Conservation (phyloP, 768 basidiomycete species). For the Coprinopsis cinerea region DNA sequence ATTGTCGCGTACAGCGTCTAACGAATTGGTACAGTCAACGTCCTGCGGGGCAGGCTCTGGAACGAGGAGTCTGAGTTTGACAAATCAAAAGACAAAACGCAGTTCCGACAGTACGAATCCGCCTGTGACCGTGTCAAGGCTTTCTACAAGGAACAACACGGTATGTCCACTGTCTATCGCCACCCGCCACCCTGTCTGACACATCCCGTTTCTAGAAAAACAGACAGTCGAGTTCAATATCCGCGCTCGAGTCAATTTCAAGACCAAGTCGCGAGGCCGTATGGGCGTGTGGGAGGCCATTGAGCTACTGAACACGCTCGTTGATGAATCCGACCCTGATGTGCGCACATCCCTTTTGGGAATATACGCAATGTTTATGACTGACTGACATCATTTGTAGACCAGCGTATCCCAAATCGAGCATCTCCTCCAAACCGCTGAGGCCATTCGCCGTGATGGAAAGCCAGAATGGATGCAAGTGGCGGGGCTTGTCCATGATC, state of each 20-base stretch:
- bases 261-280: slow-evolving; percentile 56
- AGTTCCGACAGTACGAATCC: slow-evolving; percentile 67
- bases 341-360: slow-evolving; percentile 29
- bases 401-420: slow-evolving; percentile 81
- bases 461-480: slow-evolving; percentile 94
- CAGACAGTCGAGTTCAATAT: slow-evolving; percentile 87
- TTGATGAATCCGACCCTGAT: slow-evolving; percentile 91
- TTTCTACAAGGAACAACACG: slow-evolving; percentile 77
- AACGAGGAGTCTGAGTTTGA: slow-evolving; percentile 54
- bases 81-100: slow-evolving; percentile 55
- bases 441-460: slow-evolving; percentile 79
- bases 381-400: slow-evolving; percentile 33
- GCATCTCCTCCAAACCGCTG: slow-evolving; percentile 88
- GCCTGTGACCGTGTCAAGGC: slow-evolving; percentile 75
- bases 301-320: slow-evolving; percentile 78
- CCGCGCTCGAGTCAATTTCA: slow-evolving; percentile 68
- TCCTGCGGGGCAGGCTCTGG: slow-evolving; percentile 58
- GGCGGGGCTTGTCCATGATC: slow-evolving; percentile 81
- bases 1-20: not conserved
- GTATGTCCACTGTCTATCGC: slow-evolving; percentile 27
- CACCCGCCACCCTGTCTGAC: not conserved
- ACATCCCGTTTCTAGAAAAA: slow-evolving; percentile 48
- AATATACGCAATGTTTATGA: slow-evolving; percentile 6
- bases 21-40: slow-evolving; percentile 46
- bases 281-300: slow-evolving; percentile 88